Base-by-base conservation (phyloP, 176 grass and related monocot genomes). In the Oryza nivara region DNA sequence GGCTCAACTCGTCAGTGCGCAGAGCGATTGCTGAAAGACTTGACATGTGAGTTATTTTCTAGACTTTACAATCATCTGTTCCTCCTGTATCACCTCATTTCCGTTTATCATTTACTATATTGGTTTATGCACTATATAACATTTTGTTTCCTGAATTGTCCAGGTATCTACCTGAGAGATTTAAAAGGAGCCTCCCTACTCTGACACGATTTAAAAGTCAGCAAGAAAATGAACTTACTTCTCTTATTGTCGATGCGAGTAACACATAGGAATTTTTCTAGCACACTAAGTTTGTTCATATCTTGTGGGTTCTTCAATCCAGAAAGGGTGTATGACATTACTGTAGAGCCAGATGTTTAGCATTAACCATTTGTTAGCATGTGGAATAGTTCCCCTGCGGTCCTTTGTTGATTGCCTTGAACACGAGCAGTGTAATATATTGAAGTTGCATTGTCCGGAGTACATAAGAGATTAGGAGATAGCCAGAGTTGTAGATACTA, bases 21-120 rank as follows among this genome's bases (percentile, higher is more conserved):
- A 90, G 89, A 92, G 93, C 96, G 35, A 95, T 95, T 86, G 72
- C 89, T 67, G 96, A 94, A 89, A 94, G 93, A 92, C 72, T 92
- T 28, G 88, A 92, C 75, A 75, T 66, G 96, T 94, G 90, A 94
- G 96, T 89, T 86, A 4, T 23, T 52, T 72, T 36, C 22, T 20
- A 15, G 16, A 46, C 64, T 73, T 80, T 67, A 7, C 43, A 61
- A 32, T 67, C 70, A 60, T 48, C 34, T 51, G 19, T 46, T 67
- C 79, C 67, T 60, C 45, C 12, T 5, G 36, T 74, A 16, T 10
- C 26, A 0, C 64, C 74, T 70, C 1, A 19, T 32, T 46, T 82
- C 6, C 14, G 49, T 41, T 82, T 81, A 75, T 64, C 66, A 23
- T 51, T 22, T 12, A 49, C 34, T 28, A 26, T 7, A 73, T 23